Base-by-base conservation (phyloP, 257 asterid genomes). In the Fraxinus pennsylvanica region DNA sequence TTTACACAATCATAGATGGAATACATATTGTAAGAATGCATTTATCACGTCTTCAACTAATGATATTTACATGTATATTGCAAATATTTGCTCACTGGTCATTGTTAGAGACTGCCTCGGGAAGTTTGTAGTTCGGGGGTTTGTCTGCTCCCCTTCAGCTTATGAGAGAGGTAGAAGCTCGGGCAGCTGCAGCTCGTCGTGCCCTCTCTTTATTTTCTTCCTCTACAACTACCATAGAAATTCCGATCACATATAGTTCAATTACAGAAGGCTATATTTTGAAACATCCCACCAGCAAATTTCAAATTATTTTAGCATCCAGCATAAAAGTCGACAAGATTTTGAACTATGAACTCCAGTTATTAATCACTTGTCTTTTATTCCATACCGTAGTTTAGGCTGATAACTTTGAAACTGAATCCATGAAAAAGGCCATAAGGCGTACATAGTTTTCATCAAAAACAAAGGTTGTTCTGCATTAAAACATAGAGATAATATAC, bases 91-190 rank as follows among this genome's bases (percentile, higher is more conserved):
- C 70, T 83, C 73, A 82, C 78, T 85, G 73, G 22, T 93, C 96
- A 70, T 88, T 83, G 81, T 84, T 87, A 71, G 97, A 88, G 59
- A 87, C 29, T 4, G 92, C 87, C 83, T 90, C 98, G 0, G 99
- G 97, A 63, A 96, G 97, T 80, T 91, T 93, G 91, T 82, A 90
- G 25, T 92, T 84, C n/a, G 98, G 96, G 68, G 85, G 98, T 72
- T 91, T 96, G 80, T 96, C 99, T 0, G 78, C 90, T 0, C 98
- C 97, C 82, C 83, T 87, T 81, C 99, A 13, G 97, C 97, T 9
- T n/a, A n/a, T n/a, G n/a, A n/a, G n/a, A n/a, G n/a, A n/a, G n/a
- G n/a, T n/a, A n/a, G n/a, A n/a, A n/a, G n/a, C n/a, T n/a, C n/a
- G n/a, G n/a, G n/a, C n/a, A 13, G 97, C 97, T 9, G 99, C 99